phyloP scores from a whole-genome alignment of 768 basidiomycete genomes.

The Pulveroboletus ravenelii region DNA sequence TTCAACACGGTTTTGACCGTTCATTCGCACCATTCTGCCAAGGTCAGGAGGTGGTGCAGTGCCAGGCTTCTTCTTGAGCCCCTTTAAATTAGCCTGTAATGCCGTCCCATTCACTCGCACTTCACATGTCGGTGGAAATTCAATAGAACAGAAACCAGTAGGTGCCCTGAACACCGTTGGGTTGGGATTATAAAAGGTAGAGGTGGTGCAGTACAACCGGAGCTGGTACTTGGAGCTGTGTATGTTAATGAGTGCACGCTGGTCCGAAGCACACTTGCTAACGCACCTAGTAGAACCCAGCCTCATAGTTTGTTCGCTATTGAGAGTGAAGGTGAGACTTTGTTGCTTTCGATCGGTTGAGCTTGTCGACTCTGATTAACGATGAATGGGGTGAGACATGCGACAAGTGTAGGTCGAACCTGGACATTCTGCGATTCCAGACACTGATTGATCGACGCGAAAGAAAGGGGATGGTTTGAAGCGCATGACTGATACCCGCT shows the following conservation, averaged over 20 bases:
- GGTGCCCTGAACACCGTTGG: slow-evolving; percentile 48
- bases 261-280: background rate
- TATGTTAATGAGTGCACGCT: slow-evolving; percentile 8
- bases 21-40: slow-evolving; percentile 36
- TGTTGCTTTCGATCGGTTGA: slow-evolving; percentile 73
- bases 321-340: slow-evolving; percentile 59
- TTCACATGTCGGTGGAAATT: slow-evolving; percentile 91
- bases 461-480: slow-evolving; percentile 84
- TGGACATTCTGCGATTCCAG: slow-evolving; percentile 68
- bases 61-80: slow-evolving; percentile 92
- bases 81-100: slow-evolving; percentile 75
- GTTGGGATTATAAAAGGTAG: slow-evolving; percentile 56
- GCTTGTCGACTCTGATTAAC: slow-evolving; percentile 61
- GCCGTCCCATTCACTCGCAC: slow-evolving; percentile 74
- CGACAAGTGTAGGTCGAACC: slow-evolving; percentile 40
- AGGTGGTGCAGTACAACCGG: slow-evolving; percentile 86
- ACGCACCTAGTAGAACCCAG: slow-evolving; percentile 53
- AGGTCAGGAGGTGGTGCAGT: slow-evolving; percentile 88
- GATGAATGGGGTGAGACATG: slow-evolving; percentile 1
- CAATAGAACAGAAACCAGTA: slow-evolving; percentile 63
- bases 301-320: slow-evolving; percentile 56
- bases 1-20: slow-evolving; percentile 63
- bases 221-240: slow-evolving; percentile 69
- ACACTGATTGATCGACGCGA: slow-evolving; percentile 59
- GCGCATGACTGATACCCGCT: slow-evolving; percentile 47